phyloP scores from a whole-genome alignment of 352 stramenopile species.

The Plasmopara halstedii region DNA sequence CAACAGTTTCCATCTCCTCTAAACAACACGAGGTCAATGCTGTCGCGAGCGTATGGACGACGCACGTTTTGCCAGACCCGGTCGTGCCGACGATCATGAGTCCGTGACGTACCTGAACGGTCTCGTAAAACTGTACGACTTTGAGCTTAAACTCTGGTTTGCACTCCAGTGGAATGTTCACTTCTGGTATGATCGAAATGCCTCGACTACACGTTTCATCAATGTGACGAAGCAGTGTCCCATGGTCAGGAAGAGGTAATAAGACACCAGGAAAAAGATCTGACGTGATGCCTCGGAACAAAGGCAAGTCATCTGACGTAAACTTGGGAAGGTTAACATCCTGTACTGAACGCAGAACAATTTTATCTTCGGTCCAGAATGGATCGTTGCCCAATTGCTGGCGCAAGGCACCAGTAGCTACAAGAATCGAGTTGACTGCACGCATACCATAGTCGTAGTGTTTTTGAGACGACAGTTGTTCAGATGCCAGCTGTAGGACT shows the following conservation, averaged over 20 bases:
- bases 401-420: constrained; percentile 86
- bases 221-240: constrained; percentile 72
- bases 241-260: constrained; percentile 82
- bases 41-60: constrained; percentile 76
- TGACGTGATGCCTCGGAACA: constrained; percentile 91
- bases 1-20: constrained; percentile 27
- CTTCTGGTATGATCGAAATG: constrained; percentile 53
- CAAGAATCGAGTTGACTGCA: constrained; percentile 92
- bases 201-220: constrained; percentile 67
- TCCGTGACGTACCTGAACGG: constrained; percentile 89
- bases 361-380: constrained; percentile 87
- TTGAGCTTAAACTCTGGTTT: constrained; percentile 84
- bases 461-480: constrained; percentile 91
- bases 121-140: constrained; percentile 94
- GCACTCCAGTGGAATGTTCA: constrained; percentile 54
- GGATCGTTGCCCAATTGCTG: constrained; percentile 85
- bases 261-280: constrained; percentile 90
- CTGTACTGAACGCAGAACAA: constrained; percentile 89
- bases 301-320: constrained; percentile 86
- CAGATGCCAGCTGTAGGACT: constrained; percentile 88
- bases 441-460: constrained; percentile 97
- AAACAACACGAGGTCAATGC: constrained; percentile 66
- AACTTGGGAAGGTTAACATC: constrained; percentile 95
- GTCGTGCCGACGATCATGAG: constrained; percentile 95
- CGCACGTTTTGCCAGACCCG: constrained; percentile 91